Evolutionary conservation across 495 filamentous ascomycete species (phyloP), one percentile per base, ranked within the genome.

Genomic region (Margaritispora aquatica): DNA sequence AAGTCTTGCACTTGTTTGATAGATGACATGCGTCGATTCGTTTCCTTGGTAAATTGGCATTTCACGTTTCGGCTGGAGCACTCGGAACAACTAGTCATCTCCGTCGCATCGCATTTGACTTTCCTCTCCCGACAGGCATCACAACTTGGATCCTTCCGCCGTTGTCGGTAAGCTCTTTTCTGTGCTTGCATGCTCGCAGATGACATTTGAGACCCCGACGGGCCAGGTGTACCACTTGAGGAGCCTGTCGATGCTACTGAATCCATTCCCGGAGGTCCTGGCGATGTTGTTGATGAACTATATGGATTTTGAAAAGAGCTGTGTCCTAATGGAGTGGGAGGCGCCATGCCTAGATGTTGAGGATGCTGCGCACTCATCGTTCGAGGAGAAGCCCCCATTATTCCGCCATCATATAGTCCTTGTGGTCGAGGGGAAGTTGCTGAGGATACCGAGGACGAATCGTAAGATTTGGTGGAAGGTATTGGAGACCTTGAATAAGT

Each of bases 1-100:
- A 98, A 77, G 72, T 98, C 94, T 73, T 98, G 94, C 2, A 97
- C 90, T 77, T 97, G 94, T 84, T 97, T 98, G 71, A 97, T 97
- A 15, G 92, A 96, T 49, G 94, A 97, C 94, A 98, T 98, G 62
- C 94, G 84, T 50, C 95, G 84, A 72, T 98, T 98, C 21, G 94
- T 97, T 72, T 98, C 94, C 75, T 98, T 98, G 48, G 94, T 98
- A 69, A 98, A 98, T 71, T 96, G 93, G 68, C 94, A 98, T 69
- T 94, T 95, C 51, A 96, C 92, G 68, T 89, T 92, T 62, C 94
- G 84, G 67, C 90, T 96, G 15, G 88, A 89, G 74, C 94, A 98
- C 75, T 98, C 94, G 1, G 93, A 96, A 73, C 94, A 98, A 72
- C 91, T 94, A 23, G 88, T 82, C 38, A 89, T 96, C 64, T 98